Evolutionary conservation across 208 protist genomes (phyloP).

Genomic region (Porcisia hertigi): DNA sequence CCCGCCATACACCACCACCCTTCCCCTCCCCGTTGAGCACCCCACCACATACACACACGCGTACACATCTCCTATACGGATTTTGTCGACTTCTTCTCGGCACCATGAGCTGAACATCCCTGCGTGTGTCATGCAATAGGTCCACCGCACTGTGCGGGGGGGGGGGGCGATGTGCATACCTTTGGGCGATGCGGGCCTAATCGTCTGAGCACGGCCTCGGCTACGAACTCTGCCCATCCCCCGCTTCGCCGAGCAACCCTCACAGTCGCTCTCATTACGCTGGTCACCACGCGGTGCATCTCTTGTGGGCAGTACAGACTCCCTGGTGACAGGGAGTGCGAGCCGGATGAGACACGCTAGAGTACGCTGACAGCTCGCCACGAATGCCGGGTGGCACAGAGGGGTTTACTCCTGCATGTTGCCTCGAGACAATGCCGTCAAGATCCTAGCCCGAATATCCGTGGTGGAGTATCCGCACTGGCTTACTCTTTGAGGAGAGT

Average conservation of each 20-base stretch:
- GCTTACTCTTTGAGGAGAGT: too few relatives aligned
- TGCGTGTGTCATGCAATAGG: too few relatives aligned
- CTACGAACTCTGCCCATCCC: neutral
- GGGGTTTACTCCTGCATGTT: neutral
- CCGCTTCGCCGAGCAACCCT: neutral
- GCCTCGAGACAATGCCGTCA: neutral
- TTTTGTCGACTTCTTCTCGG: too few relatives aligned
- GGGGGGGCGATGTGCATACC: too few relatives aligned
- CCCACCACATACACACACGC: too few relatives aligned
- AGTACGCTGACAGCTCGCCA: neutral
- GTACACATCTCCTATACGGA: too few relatives aligned
- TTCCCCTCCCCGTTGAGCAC: too few relatives aligned
- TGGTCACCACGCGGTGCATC: neutral
- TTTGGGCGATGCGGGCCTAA: neutral
- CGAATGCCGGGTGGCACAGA: neutral
- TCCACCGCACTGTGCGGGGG: too few relatives aligned
- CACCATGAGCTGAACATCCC: too few relatives aligned
- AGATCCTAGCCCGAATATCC: neutral
- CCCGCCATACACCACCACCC: too few relatives aligned
- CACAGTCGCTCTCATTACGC: neutral
- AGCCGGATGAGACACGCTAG: neutral
- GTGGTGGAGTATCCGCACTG: neutral
- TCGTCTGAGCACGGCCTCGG: neutral
- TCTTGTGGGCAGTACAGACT: neutral
- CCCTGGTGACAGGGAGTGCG: neutral